Conservation (phyloP, 176 grass and related monocot species). For the Poa annua region DNA sequence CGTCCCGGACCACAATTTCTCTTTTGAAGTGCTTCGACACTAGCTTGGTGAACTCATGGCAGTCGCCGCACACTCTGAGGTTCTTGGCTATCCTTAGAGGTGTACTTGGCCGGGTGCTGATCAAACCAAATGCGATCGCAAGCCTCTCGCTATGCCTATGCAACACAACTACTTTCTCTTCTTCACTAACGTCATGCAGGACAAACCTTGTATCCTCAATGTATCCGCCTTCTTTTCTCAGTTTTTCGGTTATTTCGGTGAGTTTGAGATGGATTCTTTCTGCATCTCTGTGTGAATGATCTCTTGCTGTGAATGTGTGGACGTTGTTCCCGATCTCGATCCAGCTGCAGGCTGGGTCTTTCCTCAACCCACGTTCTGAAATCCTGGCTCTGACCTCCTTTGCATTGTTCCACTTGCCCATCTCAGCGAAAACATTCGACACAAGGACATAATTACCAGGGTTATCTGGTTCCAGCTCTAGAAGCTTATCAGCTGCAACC, state of each 20-base stretch:
- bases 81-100: constrained; percentile 67
- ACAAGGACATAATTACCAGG: constrained; percentile 78
- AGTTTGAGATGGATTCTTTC: constrained; percentile 65
- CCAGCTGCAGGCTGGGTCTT: constrained; percentile 83
- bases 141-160: constrained; percentile 69
- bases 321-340: constrained; percentile 62
- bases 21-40: constrained; percentile 54
- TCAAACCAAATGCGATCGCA: constrained; percentile 60
- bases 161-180: constrained; percentile 63
- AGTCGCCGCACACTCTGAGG: constrained; percentile 63
- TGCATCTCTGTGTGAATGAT: constrained; percentile 52
- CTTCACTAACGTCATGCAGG: constrained; percentile 53
- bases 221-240: constrained; percentile 59
- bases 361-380: constrained; percentile 62
- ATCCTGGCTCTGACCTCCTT: constrained; percentile 66
- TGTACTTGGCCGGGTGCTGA: constrained; percentile 42
- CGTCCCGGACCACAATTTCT: constrained; percentile 64
- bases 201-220: constrained; percentile 68
- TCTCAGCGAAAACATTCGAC: constrained; percentile 78
- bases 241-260: constrained; percentile 51
- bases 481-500: constrained; percentile 67
- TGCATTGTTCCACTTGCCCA: constrained; percentile 69
- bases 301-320: constrained; percentile 63
- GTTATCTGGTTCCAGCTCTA: constrained; percentile 70
- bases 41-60: constrained; percentile 72